Conservation (phyloP, 129 eudicot genomes). For the Logfia minima region DNA sequence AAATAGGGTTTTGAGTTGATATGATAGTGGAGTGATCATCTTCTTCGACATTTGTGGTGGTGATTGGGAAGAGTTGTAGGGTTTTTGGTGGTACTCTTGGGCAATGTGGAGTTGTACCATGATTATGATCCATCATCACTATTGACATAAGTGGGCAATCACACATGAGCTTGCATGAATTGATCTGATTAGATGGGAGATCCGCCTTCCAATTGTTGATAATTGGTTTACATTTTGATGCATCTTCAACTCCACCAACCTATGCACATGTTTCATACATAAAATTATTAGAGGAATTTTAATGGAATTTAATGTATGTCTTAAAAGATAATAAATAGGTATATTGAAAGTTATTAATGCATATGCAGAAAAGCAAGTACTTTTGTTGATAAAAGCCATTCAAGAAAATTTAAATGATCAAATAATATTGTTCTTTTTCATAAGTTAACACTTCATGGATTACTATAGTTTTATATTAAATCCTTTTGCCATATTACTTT, state of each 20-base stretch:
- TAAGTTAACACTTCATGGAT: conserved; percentile 1
- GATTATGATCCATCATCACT: conserved; percentile 40
- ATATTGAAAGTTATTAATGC: background rate
- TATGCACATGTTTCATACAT: background rate
- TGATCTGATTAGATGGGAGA: conserved; percentile 22
- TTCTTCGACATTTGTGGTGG: conserved; percentile 40
- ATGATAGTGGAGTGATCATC: conserved; percentile 28
- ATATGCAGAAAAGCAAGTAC: background rate
- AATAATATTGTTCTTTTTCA: background rate
- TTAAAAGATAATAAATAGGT: background rate
- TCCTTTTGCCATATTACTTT: background rate
- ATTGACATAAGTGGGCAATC: conserved; percentile 42
- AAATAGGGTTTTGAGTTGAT: conserved; percentile 31
- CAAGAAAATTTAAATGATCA: background rate
- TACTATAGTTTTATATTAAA: background rate
- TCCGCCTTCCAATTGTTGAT: conserved; percentile 39
- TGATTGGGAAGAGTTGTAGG: conserved; percentile 78
- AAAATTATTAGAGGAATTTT: background rate
- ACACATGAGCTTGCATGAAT: conserved; percentile 29
- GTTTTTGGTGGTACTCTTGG: conserved; percentile 64
- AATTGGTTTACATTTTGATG: conserved; percentile 22
- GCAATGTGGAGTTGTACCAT: conserved; percentile 32
- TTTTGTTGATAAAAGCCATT: background rate
- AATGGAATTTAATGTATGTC: conserved; percentile 7
- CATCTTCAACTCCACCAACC: conserved; percentile 38